phyloP scores from a whole-genome alignment of 2,329 filamentous ascomycete genomes.

The Penicillium fuscoglaucum region DNA sequence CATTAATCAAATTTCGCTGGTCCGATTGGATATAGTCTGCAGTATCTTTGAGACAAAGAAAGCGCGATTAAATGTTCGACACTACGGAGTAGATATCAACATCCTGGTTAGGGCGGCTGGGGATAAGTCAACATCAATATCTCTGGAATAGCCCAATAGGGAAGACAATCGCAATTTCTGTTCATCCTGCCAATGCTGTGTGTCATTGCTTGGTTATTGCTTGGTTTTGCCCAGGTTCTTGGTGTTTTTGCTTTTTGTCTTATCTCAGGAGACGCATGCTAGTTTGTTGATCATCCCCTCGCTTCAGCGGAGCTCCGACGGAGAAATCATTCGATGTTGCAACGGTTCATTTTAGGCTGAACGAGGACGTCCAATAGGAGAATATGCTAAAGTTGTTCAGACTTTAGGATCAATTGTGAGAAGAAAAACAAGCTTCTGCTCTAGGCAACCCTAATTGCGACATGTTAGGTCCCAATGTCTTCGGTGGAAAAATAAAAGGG shows the following conservation, averaged over 20 bases:
- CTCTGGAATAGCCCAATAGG: background rate
- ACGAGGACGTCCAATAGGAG: background rate
- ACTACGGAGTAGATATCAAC: slow-evolving; percentile 6
- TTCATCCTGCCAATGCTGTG: background rate
- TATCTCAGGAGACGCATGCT: slow-evolving; percentile 9
- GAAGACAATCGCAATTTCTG: background rate
- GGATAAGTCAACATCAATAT: background rate
- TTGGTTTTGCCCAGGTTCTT: background rate
- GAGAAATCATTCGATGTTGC: slow-evolving; percentile 1
- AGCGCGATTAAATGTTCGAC: slow-evolving; percentile 4
- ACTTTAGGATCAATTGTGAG: background rate
- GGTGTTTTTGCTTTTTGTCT: background rate
- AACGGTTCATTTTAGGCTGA: background rate
- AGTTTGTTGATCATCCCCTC: background rate
- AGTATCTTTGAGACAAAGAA: slow-evolving; percentile 17
- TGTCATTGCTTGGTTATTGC: background rate
- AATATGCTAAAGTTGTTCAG: background rate
- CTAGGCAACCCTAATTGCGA: background rate
- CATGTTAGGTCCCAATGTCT: background rate
- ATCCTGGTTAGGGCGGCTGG: slow-evolving; percentile 8
- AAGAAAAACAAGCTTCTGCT: background rate
- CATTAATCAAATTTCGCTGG: background rate
- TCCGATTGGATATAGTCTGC: slow-evolving; percentile 16
- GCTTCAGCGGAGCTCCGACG: slow-evolving; percentile 25
- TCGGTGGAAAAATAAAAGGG: background rate